phyloP scores from a whole-genome alignment of 805 yeast species.

The Saccharomycopsis fibuligera region DNA sequence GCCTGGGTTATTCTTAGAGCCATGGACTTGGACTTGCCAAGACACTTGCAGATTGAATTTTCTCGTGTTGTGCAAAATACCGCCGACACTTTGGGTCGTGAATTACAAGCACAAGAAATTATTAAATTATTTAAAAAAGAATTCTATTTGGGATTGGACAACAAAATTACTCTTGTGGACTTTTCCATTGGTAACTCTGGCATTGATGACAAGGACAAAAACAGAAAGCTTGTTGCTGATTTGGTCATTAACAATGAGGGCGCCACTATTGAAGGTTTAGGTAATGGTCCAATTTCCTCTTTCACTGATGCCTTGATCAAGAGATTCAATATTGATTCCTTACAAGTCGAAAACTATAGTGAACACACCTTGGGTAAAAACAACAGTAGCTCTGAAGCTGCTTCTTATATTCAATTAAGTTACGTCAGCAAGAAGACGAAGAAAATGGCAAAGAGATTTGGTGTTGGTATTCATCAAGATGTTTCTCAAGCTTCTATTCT shows the following conservation, averaged over 20 bases:
- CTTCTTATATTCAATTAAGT: constrained; percentile 59
- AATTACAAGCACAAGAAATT: constrained; percentile 62
- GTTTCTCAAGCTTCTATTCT: constrained; percentile 79
- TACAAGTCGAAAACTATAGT: constrained; percentile 60
- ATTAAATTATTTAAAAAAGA: constrained; percentile 46
- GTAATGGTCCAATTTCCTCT: constrained; percentile 78
- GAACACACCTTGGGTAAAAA: constrained; percentile 75
- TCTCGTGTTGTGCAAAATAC: constrained; percentile 55
- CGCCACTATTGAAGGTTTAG: constrained; percentile 44
- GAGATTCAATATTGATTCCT: constrained; percentile 38
- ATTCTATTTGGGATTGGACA: constrained; percentile 42
- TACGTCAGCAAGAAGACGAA: constrained; percentile 37
- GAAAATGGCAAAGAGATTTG: constrained; percentile 56
- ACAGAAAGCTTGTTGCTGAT: constrained; percentile 38
- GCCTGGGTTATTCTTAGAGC: constrained; percentile 74
- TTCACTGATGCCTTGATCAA: constrained; percentile 57
- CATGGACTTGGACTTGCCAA: constrained; percentile 67
- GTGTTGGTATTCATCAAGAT: constrained; percentile 89
- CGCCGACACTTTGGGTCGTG: constrained; percentile 65
- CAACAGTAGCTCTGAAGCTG: constrained; percentile 59
- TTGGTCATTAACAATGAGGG: constrained; percentile 32
- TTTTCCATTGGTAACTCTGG: constrained; percentile 33
- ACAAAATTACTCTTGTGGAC: constrained; percentile 33
- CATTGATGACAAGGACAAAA: constrained; percentile 30
- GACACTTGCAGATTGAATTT: constrained; percentile 62